These are phyloP conservation scores for Fusarium udum DNA, from an alignment of 2,329 filamentous ascomycete genomes.

Conservation along the genomic window DNA sequence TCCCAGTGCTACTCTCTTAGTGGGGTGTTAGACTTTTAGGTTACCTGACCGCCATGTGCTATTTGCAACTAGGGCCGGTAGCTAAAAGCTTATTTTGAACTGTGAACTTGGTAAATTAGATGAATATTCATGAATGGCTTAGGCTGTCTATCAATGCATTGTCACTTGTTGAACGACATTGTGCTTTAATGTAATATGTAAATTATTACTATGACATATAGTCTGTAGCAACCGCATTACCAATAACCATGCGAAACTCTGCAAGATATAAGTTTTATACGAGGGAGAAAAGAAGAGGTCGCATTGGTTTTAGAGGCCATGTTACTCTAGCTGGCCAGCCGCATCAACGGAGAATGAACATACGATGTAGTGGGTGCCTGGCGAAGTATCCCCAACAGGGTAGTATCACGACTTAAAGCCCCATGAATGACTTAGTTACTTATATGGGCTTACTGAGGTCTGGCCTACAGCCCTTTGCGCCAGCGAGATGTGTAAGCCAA, in stretches of 20 bases:
- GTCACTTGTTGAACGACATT: fast-evolving
- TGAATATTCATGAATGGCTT: fast-evolving
- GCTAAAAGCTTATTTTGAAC: background rate
- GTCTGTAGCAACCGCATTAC: background rate
- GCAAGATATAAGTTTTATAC: background rate
- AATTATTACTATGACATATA: background rate
- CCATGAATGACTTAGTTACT: background rate
- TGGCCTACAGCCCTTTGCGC: fast-evolving
- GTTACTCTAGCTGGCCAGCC: background rate
- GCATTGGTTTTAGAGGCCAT: background rate
- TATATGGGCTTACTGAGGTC: background rate
- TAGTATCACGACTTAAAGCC: background rate
- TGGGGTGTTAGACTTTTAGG: background rate
- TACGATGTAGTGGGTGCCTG: no score
- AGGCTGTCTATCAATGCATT: fast-evolving
- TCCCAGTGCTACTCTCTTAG: no score
- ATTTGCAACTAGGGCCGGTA: background rate
- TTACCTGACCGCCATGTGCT: background rate
- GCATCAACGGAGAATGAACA: background rate
- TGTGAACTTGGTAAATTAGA: background rate
- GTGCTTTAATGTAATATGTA: fast-evolving
- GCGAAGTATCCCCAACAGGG: fast-evolving
- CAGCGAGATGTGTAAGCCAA: background rate
- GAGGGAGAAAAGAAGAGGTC: background rate
- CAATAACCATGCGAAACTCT: fast-evolving